Evolutionary conservation across 345 rosid species (phyloP), one percentile per base, ranked within the genome.

Genomic region (Lenwebbia sp.): DNA sequence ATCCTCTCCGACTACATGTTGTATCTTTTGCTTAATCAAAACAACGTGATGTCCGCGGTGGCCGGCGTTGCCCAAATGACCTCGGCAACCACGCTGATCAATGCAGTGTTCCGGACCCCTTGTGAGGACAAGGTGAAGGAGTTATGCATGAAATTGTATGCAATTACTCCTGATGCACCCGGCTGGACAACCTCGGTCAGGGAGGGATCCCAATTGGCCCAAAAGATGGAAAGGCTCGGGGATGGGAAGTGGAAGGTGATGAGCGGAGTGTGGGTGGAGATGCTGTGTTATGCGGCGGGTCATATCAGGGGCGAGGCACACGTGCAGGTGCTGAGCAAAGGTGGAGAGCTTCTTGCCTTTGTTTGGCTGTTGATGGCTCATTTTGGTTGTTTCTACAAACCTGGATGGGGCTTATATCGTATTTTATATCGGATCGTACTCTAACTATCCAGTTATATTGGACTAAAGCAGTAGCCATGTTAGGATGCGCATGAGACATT

Each of bases 41-140:
- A 13, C 12, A 58, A 58, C 13, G 65, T 58, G 65, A 13, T 58
- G 65, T 58, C 2, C 3, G 65, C 3, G 5, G 65, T 58, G 33
- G 17, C 28, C 33, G 65, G 65, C 62, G 26, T 25, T 58, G 65
- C 33, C n/a, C 65, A 12, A 2, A 11, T 58, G 17, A 58, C 17
- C 13, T 58, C 65, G 2, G 12, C 12, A 47, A 10, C 10, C 49
- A 2, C 49, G 30, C 11, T 55, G 7, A 3, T 54, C 2, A 4
- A 22, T 22, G 25, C 1, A 2, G 10, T 21, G 22, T 7, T 7
- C 21, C 1, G 1, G n/a, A n/a, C n/a, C n/a, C n/a, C n/a, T n/a
- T 4, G 13, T 2, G 25, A 10, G 2, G n/a, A n/a, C 6, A 4
- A 2, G 6, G 33, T 13, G 33, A 13, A 2, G 65, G 30, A 13